Conservation (phyloP, 371 early-diverging fungal genomes). For the Conidiobolus incongruus region DNA sequence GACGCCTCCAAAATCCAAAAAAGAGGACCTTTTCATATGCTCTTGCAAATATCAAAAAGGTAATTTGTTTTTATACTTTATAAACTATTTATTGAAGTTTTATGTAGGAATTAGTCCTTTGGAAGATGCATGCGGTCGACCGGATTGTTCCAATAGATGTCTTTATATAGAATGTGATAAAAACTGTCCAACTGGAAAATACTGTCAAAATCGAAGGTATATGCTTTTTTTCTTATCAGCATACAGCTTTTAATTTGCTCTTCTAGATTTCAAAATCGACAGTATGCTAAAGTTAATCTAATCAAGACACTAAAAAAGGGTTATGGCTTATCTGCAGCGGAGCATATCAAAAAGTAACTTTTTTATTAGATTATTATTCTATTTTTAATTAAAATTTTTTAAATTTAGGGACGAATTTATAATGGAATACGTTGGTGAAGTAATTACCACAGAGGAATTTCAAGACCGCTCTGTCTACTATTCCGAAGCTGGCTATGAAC, state of each 20-base stretch:
- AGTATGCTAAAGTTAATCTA: slow-evolving; percentile 70
- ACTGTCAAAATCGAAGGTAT: slow-evolving; percentile 69
- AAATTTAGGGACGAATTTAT: slow-evolving; percentile 35
- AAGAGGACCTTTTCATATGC: slow-evolving; percentile 57
- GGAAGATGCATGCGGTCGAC: slow-evolving; percentile 60
- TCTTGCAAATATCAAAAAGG: slow-evolving; percentile 51
- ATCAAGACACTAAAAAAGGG: slow-evolving; percentile 79
- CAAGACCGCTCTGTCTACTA: too few relatives aligned
- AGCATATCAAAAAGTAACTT: slow-evolving; percentile 30
- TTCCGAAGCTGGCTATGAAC: too few relatives aligned
- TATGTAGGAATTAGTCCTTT: slow-evolving; percentile 10
- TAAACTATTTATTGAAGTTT: background rate
- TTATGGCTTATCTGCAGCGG: slow-evolving; percentile 60
- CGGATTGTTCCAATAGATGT: slow-evolving; percentile 78
- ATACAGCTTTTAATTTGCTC: background rate
- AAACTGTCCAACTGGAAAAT: slow-evolving; percentile 70
- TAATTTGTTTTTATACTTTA: slow-evolving; percentile 6
- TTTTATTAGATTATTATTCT: background rate
- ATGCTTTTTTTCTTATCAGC: slow-evolving; percentile 1
- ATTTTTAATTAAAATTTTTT: background rate
- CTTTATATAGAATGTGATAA: slow-evolving; percentile 80
- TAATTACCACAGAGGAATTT: slow-evolving; percentile 62
- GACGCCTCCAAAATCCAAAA: slow-evolving; percentile 40
- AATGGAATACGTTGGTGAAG: slow-evolving; percentile 93
- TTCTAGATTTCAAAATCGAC: slow-evolving; percentile 50